Base-by-base conservation (phyloP, 257 asterid genomes). In the Schizonepeta tenuifolia region DNA sequence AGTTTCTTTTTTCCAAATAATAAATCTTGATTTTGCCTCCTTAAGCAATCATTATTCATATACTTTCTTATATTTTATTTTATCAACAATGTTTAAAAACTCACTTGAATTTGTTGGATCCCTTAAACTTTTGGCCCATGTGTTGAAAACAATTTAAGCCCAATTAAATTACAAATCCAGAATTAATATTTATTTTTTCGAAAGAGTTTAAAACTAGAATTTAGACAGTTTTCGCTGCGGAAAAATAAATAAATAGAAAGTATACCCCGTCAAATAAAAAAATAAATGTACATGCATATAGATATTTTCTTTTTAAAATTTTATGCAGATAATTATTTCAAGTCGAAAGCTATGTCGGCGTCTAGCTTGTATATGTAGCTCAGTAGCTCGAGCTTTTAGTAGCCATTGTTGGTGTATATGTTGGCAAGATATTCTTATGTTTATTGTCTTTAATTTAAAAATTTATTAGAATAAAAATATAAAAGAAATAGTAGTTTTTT, bases 11-110 rank as follows among this genome's bases (percentile, higher is more conserved):
- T 55, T 44, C 46, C 41, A 63, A 63, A 43, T 55, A 33, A 44
- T 51, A 59, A 49, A 69, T 28, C 49, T 60, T 55, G 40, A 69
- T 63, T 15, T 56, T 69, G 67, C 51, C 44, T 64, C 26, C 69
- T 58, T 40, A 12, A 6, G 33, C 65, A 28, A 47, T 56, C 73
- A 64, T 74, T 43, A 71, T 57, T 44, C 53, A 65, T 21, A 26
- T 49, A 3, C 36, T 31, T 17, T 51, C 21, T 21, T 24, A 6
- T 13, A 18, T 51, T 54, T 53, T 53, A 24, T 15, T 50, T 35
- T 18, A 60, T 26, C 35, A 43, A 28, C 17, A 43, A 43, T 43
- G 4, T 11, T 43, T 0, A 10, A 43, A 38, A 7, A 38, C 43
- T 38, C 1, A 24, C 61, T 70, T 17, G 46, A 40, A 8, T 26